A percentile compares a stretch with the other conserved stretches of the same genome.
Conservation (phyloP, 2,329 filamentous ascomycete species). For the Diplodia corticola region DNA sequence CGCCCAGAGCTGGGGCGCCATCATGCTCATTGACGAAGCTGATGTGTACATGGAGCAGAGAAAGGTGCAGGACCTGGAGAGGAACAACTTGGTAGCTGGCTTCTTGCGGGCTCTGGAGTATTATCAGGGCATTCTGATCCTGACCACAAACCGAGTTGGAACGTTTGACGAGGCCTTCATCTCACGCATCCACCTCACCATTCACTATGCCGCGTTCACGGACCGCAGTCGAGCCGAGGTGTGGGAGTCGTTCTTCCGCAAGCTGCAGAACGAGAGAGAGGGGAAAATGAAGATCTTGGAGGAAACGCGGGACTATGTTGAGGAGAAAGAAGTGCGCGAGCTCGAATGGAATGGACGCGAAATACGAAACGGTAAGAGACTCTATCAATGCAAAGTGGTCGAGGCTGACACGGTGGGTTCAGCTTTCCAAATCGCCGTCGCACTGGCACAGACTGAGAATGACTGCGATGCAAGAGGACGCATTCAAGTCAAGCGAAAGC, state of each 20-base stretch:
- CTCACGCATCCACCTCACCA: conserved; percentile 28
- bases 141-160: conserved; percentile 31
- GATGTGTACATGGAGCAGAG: conserved; percentile 42
- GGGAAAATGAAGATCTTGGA: conserved; percentile 15
- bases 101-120: conserved; percentile 31
- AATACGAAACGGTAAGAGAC: conserved; percentile 32
- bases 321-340: conserved; percentile 23
- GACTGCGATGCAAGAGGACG: conserved; percentile 23
- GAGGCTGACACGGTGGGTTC: neutral
- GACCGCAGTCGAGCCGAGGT: conserved; percentile 26
- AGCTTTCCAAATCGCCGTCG: conserved; percentile 31
- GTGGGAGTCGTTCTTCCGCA: conserved; percentile 33
- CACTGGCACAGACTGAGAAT: conserved; percentile 26
- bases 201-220: conserved; percentile 27
- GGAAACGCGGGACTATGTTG: neutral
- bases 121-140: conserved; percentile 33
- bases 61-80: conserved; percentile 31
- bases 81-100: conserved; percentile 36
- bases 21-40: conserved; percentile 37
- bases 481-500: conserved; percentile 23
- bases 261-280: conserved; percentile 26
- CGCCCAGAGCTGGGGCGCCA: conserved; percentile 31
- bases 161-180: conserved; percentile 30
- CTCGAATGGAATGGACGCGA: conserved; percentile 35
- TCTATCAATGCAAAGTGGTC: neutral